Conservation (phyloP, 192 early-diverging fungal genomes). For the Martensiomyces pterosporus region DNA sequence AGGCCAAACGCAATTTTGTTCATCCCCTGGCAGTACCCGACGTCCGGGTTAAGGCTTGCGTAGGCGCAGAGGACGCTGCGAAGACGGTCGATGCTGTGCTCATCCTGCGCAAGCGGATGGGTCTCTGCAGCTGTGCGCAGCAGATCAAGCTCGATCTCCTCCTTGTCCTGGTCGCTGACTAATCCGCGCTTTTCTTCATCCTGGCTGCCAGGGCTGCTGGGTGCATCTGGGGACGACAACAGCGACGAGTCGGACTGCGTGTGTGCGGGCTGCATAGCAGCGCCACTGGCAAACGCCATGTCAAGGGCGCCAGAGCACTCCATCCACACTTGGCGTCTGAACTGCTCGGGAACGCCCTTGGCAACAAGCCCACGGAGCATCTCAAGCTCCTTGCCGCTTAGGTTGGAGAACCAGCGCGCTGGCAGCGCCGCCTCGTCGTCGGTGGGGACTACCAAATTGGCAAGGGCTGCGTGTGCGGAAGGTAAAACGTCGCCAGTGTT, state of each 20-base stretch:
- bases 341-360: constrained; percentile 23
- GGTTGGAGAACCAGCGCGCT: constrained; percentile 16
- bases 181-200: no score
- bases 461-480: no score
- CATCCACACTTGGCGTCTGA: constrained; percentile 42
- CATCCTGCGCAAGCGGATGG: neutral
- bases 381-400: constrained; percentile 1
- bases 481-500: constrained; percentile 4
- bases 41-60: constrained; percentile 27
- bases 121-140: constrained; percentile 18
- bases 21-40: constrained; percentile 62
- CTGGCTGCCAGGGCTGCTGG: no score
- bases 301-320: constrained; percentile 36
- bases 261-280: no score
- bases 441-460: neutral
- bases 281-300: no score
- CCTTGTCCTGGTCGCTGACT: constrained; percentile 2
- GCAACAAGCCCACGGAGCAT: constrained; percentile 19
- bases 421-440: constrained; percentile 7
- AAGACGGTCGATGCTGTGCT: constrained; percentile 4
- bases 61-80: constrained; percentile 38
- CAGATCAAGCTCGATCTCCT: constrained; percentile 47
- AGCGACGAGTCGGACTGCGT: no score
- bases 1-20: constrained; percentile 53
- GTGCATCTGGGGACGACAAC: no score